Base-by-base conservation (phyloP, 2,329 filamentous ascomycete species). In the Alternaria tenuissima region DNA sequence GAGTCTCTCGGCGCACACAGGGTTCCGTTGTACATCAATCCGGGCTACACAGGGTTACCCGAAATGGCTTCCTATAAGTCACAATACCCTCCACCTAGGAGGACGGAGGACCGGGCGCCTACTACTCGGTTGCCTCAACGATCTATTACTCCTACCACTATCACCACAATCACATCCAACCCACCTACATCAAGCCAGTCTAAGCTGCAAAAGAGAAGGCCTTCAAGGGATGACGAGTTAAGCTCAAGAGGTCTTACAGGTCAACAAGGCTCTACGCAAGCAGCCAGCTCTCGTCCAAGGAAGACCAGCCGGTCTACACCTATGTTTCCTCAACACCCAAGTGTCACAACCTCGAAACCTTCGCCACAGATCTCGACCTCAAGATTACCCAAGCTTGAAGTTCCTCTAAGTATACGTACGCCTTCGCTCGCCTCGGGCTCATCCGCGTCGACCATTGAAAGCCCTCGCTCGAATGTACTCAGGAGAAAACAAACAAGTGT, bases 351-450 rank as follows among this genome's bases (percentile, higher is more conserved):
- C 54, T 63, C 73, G 55, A 75, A 70, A 57, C 63, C 65, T 61
- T 52, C 63, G 47, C 62, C 55, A 47, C 74, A 71, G 57, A 64
- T 47, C 43, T 66, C 72, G 39, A 72, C 74, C 38, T 75, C 74
- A 49, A 76, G 75, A 22, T 56, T 77, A 49, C 76, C 75, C 38
- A 76, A 77, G 62, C 72, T 75, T 51, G 77, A 79, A 57, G 70
- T 75, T n/a, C 66, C 69, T 22, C 57, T 44, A 54, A 76, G 61
- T 52, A 76, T 77, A 54, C 75, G 76, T 46, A 83, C 82, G 16
- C 82, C 82, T 16, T 83, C 82, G n/a, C 76, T 83, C 20, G 78
- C 80, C 34, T 84, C 82, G 49, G 82, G 80, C 34, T 83, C 82
- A 20, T 83, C 82, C 32, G 76, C 76, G 38, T 83, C 81, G 24